These are phyloP conservation scores for Aspergillus bombycis DNA, from an alignment of 2,329 filamentous ascomycete species.

Conservation along the genomic window DNA sequence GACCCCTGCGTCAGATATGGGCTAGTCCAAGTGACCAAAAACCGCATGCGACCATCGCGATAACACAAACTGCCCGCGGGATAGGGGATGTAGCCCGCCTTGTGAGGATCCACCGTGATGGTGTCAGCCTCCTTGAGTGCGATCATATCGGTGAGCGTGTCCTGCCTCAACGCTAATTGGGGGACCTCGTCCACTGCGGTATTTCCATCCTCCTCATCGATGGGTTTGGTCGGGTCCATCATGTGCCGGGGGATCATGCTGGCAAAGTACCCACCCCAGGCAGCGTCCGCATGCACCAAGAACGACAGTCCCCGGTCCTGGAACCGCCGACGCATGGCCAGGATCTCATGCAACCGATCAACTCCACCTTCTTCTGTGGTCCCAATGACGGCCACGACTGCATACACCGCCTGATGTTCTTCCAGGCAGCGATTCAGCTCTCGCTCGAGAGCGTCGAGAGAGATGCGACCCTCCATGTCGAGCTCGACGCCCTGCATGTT, in stretches of 20 bases:
- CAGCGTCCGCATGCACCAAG: slow-evolving; percentile 52
- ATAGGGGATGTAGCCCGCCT: slow-evolving; percentile 53
- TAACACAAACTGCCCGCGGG: slow-evolving; percentile 52
- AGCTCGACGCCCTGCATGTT: slow-evolving; percentile 47
- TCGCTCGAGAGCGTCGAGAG: slow-evolving; percentile 27
- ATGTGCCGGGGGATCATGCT: slow-evolving; percentile 44
- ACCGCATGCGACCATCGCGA: slow-evolving; percentile 48
- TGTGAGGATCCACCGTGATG: slow-evolving; percentile 54
- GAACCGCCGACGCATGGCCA: slow-evolving; percentile 45
- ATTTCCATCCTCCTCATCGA: background rate
- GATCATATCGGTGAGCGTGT: slow-evolving; percentile 41
- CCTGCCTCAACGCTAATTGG: slow-evolving; percentile 20
- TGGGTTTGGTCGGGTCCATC: background rate
- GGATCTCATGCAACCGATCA: slow-evolving; percentile 44
- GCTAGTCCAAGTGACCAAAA: slow-evolving; percentile 50
- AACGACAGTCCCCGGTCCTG: slow-evolving; percentile 50
- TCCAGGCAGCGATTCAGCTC: slow-evolving; percentile 23
- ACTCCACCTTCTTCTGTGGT: slow-evolving; percentile 55
- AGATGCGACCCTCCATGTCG: slow-evolving; percentile 45
- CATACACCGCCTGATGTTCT: slow-evolving; percentile 41
- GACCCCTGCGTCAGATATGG: slow-evolving; percentile 47
- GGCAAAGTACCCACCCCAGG: slow-evolving; percentile 56
- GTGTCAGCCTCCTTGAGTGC: slow-evolving; percentile 47
- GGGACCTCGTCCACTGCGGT: slow-evolving; percentile 16
- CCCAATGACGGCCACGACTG: slow-evolving; percentile 52